Conservation (phyloP, 1,139 yeast genomes). For the Kodamaea alishanica region DNA sequence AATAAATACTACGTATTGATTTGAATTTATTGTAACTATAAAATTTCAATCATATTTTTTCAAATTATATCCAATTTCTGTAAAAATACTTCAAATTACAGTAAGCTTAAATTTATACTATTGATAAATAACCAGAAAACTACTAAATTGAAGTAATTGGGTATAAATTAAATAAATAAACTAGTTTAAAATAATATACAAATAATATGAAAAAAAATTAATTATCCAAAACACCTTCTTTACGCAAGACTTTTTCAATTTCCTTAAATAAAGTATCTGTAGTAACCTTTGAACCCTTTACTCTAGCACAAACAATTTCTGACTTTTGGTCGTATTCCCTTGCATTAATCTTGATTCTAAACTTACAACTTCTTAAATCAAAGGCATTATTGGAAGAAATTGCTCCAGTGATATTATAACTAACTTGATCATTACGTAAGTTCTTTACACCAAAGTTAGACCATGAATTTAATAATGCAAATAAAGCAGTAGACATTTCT, state of each 20-base stretch:
- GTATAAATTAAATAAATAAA: neutral
- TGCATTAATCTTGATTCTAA: slow-evolving; percentile 49
- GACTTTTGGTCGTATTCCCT: slow-evolving; percentile 42
- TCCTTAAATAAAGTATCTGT: slow-evolving; percentile 44
- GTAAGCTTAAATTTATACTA: neutral
- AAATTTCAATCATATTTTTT: neutral
- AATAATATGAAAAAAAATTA: slow-evolving; percentile 3
- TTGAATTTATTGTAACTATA: neutral
- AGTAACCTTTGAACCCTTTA: slow-evolving; percentile 43
- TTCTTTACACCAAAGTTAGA: slow-evolving; percentile 64
- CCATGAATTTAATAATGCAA: slow-evolving; percentile 64
- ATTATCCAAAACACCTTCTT: slow-evolving; percentile 45
- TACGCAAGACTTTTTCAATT: slow-evolving; percentile 43
- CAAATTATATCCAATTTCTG: neutral
- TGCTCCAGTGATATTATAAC: slow-evolving; percentile 52
- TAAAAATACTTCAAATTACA: neutral
- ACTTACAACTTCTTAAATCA: slow-evolving; percentile 61
- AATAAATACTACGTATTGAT: neutral
- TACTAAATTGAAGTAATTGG: too few species aligned
- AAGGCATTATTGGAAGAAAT: slow-evolving; percentile 60
- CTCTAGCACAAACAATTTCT: slow-evolving; percentile 44
- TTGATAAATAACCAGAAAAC: neutral
- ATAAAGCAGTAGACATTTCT: slow-evolving; percentile 63
- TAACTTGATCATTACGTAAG: slow-evolving; percentile 44
- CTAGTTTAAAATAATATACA: slow-evolving; percentile 2